Evolutionary conservation across 305 asterid species (phyloP).

Genomic region (Plantago lanceolata): DNA sequence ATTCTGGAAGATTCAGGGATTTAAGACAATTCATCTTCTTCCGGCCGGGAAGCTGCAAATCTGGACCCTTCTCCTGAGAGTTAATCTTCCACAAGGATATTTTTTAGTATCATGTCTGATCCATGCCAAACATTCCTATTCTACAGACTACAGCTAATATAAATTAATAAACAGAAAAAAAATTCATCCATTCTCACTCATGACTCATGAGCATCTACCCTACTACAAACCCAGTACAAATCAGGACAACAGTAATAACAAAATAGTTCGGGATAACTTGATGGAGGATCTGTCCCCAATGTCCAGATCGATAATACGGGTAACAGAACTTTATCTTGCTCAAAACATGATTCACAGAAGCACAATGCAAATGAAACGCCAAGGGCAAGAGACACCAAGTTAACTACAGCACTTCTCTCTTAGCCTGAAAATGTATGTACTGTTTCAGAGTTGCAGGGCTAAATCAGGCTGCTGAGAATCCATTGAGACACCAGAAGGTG

Average conservation of each 20-base stretch:
- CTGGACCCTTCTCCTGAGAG: too few species aligned
- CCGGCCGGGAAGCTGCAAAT: too few species aligned
- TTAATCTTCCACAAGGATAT: too few species aligned
- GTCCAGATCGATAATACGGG: not conserved
- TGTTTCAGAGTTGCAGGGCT: slow-evolving; percentile 79
- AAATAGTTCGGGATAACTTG: not conserved
- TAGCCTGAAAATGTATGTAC: not conserved
- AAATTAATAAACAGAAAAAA: too few species aligned
- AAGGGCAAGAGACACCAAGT: slow-evolving; percentile 1
- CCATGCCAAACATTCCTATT: not conserved
- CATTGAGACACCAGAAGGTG: slow-evolving; percentile 65
- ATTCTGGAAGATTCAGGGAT: too few species aligned
- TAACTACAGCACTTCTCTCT: not conserved
- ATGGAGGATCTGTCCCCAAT: not conserved
- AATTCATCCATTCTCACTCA: too few species aligned
- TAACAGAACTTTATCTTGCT: not conserved
- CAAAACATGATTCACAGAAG: not conserved
- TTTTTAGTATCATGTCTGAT: too few species aligned
- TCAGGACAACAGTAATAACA: not conserved
- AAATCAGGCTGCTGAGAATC: slow-evolving; percentile 99
- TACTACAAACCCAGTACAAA: not conserved
- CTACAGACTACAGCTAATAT: too few species aligned
- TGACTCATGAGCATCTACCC: not conserved
- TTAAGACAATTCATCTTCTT: too few species aligned
- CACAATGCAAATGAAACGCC: not conserved